Conservation (phyloP, 2,329 filamentous ascomycete genomes). For the Tolypocladium sp. region DNA sequence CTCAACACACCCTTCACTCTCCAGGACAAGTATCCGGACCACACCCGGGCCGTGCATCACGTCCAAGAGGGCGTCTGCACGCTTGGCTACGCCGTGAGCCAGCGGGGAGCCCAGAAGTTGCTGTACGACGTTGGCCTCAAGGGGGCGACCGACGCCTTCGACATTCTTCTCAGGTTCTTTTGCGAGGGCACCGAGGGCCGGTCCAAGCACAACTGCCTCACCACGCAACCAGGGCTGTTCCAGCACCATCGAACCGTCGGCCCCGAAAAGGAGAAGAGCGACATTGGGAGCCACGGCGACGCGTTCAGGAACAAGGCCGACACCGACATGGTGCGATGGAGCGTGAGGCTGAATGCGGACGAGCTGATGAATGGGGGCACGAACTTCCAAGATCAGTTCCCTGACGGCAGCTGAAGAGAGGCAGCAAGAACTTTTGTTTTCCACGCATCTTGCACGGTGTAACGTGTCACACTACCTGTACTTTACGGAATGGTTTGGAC, state of each 20-base stretch:
- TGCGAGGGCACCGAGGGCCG: slow-evolving; percentile 29
- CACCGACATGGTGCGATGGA: slow-evolving; percentile 28
- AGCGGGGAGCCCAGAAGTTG: slow-evolving; percentile 30
- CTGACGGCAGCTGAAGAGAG: background rate
- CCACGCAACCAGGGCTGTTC: slow-evolving; percentile 33
- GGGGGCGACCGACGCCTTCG: slow-evolving; percentile 27
- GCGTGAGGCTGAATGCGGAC: slow-evolving; percentile 30
- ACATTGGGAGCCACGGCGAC: slow-evolving; percentile 24
- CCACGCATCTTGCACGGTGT: background rate
- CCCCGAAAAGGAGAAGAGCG: slow-evolving; percentile 19
- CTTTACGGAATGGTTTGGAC: background rate
- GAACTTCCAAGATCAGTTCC: slow-evolving; percentile 14
- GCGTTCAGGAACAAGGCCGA: slow-evolving; percentile 16
- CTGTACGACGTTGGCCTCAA: slow-evolving; percentile 33
- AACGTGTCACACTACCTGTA: background rate
- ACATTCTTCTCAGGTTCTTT: slow-evolving; percentile 35
- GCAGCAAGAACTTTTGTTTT: background rate
- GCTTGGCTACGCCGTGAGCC: slow-evolving; percentile 34
- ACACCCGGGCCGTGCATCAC: slow-evolving; percentile 35
- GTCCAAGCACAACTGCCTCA: slow-evolving; percentile 27
- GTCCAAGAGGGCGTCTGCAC: slow-evolving; percentile 29
- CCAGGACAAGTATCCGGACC: slow-evolving; percentile 22
- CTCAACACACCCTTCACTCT: slow-evolving; percentile 25
- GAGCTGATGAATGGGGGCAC: slow-evolving; percentile 23
- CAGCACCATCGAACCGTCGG: slow-evolving; percentile 34